phyloP scores from a whole-genome alignment of 805 yeast species.

The Danielia reshetovae region DNA sequence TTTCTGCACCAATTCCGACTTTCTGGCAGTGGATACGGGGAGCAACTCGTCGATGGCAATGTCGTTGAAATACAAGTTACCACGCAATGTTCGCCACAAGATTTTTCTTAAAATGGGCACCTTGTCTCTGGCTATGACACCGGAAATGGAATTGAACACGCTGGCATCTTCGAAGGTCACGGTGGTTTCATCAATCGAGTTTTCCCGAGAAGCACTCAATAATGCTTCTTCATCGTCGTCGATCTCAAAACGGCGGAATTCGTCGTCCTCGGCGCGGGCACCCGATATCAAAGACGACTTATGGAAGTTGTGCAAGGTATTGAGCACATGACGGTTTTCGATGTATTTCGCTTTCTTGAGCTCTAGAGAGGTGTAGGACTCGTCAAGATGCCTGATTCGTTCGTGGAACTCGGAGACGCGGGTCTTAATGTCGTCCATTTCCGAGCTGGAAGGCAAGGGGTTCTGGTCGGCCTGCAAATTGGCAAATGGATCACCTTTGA shows the following conservation, averaged over 20 bases:
- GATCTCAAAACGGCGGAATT: conserved; percentile 18
- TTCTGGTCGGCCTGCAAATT: conserved; percentile 48
- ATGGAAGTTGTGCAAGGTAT: conserved; percentile 32
- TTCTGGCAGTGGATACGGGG: conserved; percentile 14
- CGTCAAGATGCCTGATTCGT: conserved; percentile 35
- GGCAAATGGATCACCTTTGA: conserved; percentile 23
- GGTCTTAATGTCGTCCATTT: conserved; percentile 30
- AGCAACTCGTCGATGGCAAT: conserved; percentile 24
- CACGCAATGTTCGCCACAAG: conserved; percentile 41
- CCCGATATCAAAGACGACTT: conserved; percentile 14
- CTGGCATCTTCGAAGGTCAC: conserved; percentile 18
- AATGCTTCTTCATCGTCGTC: conserved; percentile 29
- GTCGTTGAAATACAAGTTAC: conserved; percentile 40
- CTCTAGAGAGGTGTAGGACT: conserved; percentile 27
- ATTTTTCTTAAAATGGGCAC: conserved; percentile 36
- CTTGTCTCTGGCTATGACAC: conserved; percentile 33
- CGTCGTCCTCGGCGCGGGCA: conserved; percentile 7
- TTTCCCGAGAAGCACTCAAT: conserved; percentile 19
- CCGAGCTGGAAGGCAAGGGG: conserved; percentile 29
- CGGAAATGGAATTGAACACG: conserved; percentile 32
- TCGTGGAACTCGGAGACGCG: conserved; percentile 24
- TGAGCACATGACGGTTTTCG: conserved; percentile 36
- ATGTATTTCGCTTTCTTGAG: conserved; percentile 20
- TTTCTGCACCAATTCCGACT: conserved; percentile 23
- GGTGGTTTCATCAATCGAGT: conserved; percentile 18